Percentiles rank a stretch among this genome's conserved stretches.
Evolutionary conservation across 305 asterid species (phyloP).

Genomic region (Fraxinus floribunda): DNA sequence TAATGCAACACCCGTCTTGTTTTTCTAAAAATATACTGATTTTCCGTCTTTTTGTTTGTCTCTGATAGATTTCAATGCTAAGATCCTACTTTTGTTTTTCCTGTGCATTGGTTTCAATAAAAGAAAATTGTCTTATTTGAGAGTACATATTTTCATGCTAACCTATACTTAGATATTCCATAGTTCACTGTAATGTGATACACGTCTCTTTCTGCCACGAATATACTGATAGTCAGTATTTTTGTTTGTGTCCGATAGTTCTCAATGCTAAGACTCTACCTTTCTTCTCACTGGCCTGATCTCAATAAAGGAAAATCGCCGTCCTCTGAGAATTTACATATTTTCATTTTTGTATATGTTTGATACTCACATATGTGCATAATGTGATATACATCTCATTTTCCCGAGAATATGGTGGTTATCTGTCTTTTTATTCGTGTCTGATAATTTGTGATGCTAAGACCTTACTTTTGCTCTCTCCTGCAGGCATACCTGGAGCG

Average conservation of each 20-base stretch:
- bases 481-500: constrained; percentile 88
- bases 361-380: background rate
- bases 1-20: background rate
- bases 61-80: background rate
- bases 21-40: background rate
- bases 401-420: background rate
- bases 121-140: background rate
- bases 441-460: background rate
- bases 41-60: background rate
- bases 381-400: background rate
- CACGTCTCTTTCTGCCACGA: background rate
- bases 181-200: background rate
- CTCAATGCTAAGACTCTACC: background rate
- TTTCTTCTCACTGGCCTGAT: background rate
- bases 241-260: background rate
- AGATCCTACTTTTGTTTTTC: background rate
- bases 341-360: background rate
- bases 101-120: background rate
- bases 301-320: background rate
- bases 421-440: background rate
- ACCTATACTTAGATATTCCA: background rate
- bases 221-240: background rate
- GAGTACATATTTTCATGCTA: background rate
- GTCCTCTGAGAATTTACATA: background rate
- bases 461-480: constrained; percentile 8